Base-by-base conservation (phyloP, 164 flowering plant species). In the Annona squamosa region DNA sequence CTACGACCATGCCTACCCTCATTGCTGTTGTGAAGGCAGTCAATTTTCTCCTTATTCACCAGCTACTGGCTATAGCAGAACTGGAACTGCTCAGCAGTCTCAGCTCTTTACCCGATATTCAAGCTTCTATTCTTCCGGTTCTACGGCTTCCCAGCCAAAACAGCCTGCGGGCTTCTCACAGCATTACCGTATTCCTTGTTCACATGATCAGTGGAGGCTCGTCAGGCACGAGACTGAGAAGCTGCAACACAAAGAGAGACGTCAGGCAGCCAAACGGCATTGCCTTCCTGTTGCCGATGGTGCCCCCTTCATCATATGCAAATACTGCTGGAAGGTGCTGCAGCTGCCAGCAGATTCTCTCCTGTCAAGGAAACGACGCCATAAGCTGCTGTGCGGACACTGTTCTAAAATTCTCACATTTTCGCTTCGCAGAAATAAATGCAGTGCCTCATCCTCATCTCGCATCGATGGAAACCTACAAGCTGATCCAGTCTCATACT, bases 291-390 rank as follows among this genome's bases (percentile, higher is more conserved):
- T 88, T 18, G 90, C 90, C 43, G 91, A 91, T 63, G 98, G 90
- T 4, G 87, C 94, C 37, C 98, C 98, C 18, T 81, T 87, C 71
- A 12, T 89, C 6, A 69, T 79, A n/a, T 92, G 98, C 77, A 75
- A 82, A 47, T 45, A 67, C 44, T 91, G 98, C 84, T 75, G 12
- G 13, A 75, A 76, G 61, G 71, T 81, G 63, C 84, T 91, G 48
- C 92, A 86, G 73, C 77, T 92, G 26, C 98, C 98, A 73, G 85
- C 79, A 77, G 91, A 88, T 75, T 89, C 88, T 78, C 82, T 88
- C 12, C 79, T 80, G 61, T 81, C 82, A 45, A 81, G 68, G 67
- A 87, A 77, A 74, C 80, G 82, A 67, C 80, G 72, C 78, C 86
- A 84, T 73, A 75, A 48, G 73, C 80, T 92, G 2, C 80, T 76